phyloP scores from a whole-genome alignment of 768 basidiomycete species.

The Suillus cothurnatus region DNA sequence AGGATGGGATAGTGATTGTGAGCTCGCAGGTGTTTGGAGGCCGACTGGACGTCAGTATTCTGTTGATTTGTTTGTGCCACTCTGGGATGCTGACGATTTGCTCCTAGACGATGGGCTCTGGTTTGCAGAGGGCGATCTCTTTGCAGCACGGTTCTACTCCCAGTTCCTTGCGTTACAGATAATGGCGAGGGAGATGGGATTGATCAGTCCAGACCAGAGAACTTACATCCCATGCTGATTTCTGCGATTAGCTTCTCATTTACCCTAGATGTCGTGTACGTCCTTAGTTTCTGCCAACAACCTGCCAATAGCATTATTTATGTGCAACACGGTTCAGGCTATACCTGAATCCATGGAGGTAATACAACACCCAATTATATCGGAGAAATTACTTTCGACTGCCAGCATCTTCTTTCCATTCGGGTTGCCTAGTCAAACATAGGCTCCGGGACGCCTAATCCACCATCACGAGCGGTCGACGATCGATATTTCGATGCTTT shows the following conservation, averaged over 20 bases:
- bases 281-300: neutral
- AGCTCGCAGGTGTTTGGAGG: constrained; percentile 15
- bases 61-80: neutral
- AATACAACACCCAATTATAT: neutral
- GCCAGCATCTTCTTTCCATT: neutral
- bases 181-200: neutral
- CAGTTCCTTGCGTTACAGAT: neutral
- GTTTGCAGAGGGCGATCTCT: constrained; percentile 11
- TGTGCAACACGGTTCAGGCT: neutral
- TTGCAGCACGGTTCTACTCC: constrained; percentile 6
- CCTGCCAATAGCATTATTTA: neutral
- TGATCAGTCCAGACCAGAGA: neutral
- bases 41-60: constrained; percentile 11
- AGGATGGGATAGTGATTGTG: constrained; percentile 14
- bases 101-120: constrained; percentile 9
- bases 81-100: neutral
- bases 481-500: neutral
- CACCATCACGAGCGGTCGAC: neutral
- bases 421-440: neutral
- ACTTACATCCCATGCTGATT: neutral
- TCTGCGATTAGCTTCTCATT: neutral
- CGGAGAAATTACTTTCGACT: neutral
- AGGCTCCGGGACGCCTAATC: neutral
- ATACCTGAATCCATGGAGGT: neutral
- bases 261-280: neutral